A percentile compares a stretch with the other conserved stretches of the same genome.
Evolutionary conservation across 108 stramenopile species (phyloP).

Genomic region (Aurantiochytrium sp.): DNA sequence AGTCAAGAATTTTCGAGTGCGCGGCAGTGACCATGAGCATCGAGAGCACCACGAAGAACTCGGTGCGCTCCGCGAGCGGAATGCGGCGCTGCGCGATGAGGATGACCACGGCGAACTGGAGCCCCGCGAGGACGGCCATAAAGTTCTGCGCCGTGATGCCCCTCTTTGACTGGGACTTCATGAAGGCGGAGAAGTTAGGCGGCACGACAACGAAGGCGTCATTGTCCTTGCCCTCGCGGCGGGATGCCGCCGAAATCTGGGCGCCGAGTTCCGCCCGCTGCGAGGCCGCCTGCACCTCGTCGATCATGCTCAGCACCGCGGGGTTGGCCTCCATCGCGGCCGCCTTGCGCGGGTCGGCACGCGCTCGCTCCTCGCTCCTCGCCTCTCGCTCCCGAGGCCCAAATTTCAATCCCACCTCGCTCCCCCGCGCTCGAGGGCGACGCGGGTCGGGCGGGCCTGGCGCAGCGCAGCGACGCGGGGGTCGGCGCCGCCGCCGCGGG

Average conservation of each 20-base stretch:
- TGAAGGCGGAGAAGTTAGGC: neutral
- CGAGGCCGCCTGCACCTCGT: neutral
- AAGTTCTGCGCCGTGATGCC: neutral
- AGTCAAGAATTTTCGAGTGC: neutral
- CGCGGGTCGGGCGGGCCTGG: too few relatives aligned
- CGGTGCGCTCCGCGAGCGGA: neutral
- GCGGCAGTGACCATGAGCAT: constrained; percentile 21
- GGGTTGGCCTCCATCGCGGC: neutral
- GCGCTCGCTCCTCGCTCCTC: too few relatives aligned
- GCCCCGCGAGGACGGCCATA: neutral
- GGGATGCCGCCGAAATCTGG: neutral
- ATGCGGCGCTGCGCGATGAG: constrained; percentile 9
- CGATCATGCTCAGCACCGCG: neutral
- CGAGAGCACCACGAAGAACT: constrained; percentile 15
- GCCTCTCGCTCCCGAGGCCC: too few relatives aligned
- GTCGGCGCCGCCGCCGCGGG: too few relatives aligned
- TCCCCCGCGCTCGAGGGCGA: too few relatives aligned
- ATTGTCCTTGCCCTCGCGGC: too few relatives aligned
- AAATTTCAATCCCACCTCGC: too few relatives aligned
- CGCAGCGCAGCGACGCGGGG: too few relatives aligned
- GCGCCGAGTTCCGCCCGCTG: neutral
- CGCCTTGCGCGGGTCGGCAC: neutral
- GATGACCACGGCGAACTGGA: constrained; percentile 14
- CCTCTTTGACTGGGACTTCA: neutral
- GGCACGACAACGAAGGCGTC: neutral